Conservation (phyloP, 371 early-diverging fungal species). For the Mucor racemosus region DNA sequence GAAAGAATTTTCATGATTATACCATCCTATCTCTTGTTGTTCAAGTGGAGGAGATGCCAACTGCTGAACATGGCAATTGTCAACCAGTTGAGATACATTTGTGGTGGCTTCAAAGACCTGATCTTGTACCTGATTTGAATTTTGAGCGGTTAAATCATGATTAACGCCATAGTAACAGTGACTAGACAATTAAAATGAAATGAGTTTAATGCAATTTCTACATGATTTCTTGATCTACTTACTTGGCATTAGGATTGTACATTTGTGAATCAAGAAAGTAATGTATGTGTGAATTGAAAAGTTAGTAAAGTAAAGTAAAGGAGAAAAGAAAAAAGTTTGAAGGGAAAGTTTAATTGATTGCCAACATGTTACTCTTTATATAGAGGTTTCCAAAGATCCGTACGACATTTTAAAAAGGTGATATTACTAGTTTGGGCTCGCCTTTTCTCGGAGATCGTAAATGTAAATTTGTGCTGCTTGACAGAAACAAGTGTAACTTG, state of each 20-base stretch:
- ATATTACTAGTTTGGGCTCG: not conserved
- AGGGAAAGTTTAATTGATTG: not conserved
- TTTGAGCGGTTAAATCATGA: not conserved
- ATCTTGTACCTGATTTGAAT: not conserved
- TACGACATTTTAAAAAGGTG: slow-evolving; percentile 2
- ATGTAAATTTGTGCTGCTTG: slow-evolving; percentile 5
- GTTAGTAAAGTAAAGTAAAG: not conserved
- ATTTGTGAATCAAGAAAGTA: not conserved
- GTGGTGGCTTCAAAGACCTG: not conserved
- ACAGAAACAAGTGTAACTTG: not conserved
- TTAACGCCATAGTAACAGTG: not conserved
- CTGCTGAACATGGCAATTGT: not conserved
- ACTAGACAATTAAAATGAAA: not conserved
- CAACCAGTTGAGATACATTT: not conserved
- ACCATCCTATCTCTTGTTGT: not conserved
- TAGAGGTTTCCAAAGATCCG: not conserved
- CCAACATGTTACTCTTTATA: slow-evolving; percentile 3
- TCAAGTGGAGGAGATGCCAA: not conserved
- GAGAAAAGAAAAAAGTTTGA: not conserved
- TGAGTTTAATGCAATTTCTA: not conserved
- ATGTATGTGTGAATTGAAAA: not conserved
- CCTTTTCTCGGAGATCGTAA: slow-evolving; percentile 2
- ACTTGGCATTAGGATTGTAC: slow-evolving; percentile 2
- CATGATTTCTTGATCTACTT: not conserved
- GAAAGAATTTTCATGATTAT: not conserved